Percentiles rank a stretch among this genome's conserved stretches.
Evolutionary conservation across 371 early-diverging fungal species (phyloP).

Genomic region (Syncephalastrum racemosum): DNA sequence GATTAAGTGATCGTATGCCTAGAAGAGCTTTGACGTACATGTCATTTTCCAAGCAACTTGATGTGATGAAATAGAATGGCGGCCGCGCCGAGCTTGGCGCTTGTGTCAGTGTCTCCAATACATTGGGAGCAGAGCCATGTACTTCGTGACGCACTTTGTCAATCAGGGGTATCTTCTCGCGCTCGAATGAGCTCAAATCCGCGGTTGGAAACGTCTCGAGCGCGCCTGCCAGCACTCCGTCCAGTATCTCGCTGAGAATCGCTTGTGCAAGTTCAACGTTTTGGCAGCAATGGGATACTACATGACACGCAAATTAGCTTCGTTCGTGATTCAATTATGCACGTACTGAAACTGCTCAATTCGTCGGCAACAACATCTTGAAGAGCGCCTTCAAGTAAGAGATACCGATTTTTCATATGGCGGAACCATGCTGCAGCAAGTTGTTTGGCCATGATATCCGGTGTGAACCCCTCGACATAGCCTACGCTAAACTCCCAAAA

Average conservation of each 20-base stretch:
- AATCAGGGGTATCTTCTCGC: conserved; percentile 24
- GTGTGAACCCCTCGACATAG: conserved; percentile 9
- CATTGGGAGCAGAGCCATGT: neutral
- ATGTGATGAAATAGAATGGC: conserved; percentile 10
- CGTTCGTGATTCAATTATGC: neutral
- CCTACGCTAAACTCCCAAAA: conserved; percentile 29
- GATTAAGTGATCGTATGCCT: neutral
- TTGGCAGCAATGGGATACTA: conserved; percentile 33
- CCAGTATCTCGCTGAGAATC: conserved; percentile 25
- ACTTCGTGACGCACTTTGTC: conserved; percentile 18
- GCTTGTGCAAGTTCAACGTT: conserved; percentile 25
- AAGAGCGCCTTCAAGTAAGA: conserved; percentile 17
- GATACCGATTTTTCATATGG: conserved; percentile 35
- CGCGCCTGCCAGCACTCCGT: conserved; percentile 36
- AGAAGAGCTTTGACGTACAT: conserved; percentile 12
- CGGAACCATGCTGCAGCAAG: conserved; percentile 47
- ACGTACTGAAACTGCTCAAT: conserved; percentile 27
- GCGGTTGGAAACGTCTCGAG: conserved; percentile 39
- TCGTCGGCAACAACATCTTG: conserved; percentile 21
- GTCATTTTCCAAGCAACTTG: conserved; percentile 10
- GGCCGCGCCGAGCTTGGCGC: no score
- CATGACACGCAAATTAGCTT: neutral
- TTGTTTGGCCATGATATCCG: conserved; percentile 17
- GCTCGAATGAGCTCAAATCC: conserved; percentile 24
- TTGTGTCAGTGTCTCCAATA: neutral